Percentiles rank a stretch among this genome's conserved stretches.
Evolutionary conservation across 2,329 filamentous ascomycete genomes (phyloP).

Genomic region (Chaetomium sp.): DNA sequence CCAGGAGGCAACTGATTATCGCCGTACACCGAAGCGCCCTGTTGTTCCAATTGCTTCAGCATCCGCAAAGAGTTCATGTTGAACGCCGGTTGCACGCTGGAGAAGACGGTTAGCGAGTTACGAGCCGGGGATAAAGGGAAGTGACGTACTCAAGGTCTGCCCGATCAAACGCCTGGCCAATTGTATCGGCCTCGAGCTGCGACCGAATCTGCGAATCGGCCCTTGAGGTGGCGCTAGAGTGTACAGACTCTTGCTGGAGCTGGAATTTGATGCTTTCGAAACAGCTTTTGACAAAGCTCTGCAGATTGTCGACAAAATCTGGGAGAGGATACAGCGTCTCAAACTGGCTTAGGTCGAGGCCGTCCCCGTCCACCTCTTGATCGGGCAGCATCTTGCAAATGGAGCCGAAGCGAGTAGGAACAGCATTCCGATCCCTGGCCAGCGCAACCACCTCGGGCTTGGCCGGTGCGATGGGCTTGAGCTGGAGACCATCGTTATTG

Average conservation of each 20-base stretch:
- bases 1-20: conserved; percentile 5
- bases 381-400: conserved; percentile 24
- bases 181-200: conserved; percentile 32
- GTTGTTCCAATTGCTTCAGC: conserved; percentile 22
- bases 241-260: conserved; percentile 9
- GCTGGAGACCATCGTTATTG: conserved; percentile 24
- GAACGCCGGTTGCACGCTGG: neutral
- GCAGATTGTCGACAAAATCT: conserved; percentile 20
- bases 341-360: conserved; percentile 20
- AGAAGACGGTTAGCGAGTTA: conserved; percentile 1
- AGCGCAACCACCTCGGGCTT: conserved; percentile 11
- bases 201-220: conserved; percentile 32
- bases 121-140: neutral
- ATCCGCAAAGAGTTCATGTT: conserved; percentile 1
- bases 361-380: conserved; percentile 2
- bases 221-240: conserved; percentile 19
- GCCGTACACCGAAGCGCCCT: neutral
- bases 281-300: conserved; percentile 13
- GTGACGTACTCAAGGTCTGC: conserved; percentile 15
- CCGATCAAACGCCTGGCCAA: conserved; percentile 16
- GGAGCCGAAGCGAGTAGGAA: conserved; percentile 18
- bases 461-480: conserved; percentile 18
- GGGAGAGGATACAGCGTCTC: conserved; percentile 20
- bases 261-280: conserved; percentile 22
- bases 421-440: conserved; percentile 16